Conservation (phyloP, 2,329 filamentous ascomycete genomes). For the Didymella pomorum region DNA sequence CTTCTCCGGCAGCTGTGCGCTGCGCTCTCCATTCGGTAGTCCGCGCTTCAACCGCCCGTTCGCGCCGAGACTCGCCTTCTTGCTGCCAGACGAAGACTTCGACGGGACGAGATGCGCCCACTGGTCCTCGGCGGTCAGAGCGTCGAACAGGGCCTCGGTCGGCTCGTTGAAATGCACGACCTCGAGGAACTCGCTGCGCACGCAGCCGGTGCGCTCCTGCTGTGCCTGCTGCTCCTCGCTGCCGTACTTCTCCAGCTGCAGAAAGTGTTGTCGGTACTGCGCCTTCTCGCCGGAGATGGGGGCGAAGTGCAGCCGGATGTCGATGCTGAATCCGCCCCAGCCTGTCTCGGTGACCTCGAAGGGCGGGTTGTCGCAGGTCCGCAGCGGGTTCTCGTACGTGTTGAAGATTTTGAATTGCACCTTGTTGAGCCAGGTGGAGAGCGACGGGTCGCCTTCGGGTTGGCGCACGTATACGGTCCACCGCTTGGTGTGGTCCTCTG, state of each 20-base stretch:
- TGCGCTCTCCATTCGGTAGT: constrained; percentile 47
- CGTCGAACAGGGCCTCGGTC: constrained; percentile 88
- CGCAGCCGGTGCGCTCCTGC: constrained; percentile 60
- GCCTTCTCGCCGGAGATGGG: constrained; percentile 90
- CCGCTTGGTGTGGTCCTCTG: constrained; percentile 92
- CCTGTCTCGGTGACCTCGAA: constrained; percentile 92
- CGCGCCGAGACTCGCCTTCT: constrained; percentile 45
- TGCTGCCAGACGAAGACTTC: constrained; percentile 53
- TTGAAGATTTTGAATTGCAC: constrained; percentile 99
- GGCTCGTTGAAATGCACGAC: constrained; percentile 98
- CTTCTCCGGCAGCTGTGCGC: constrained; percentile 47
- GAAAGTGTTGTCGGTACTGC: constrained; percentile 91
- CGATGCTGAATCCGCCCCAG: constrained; percentile 98
- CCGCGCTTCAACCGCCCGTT: constrained; percentile 47
- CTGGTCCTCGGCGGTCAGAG: constrained; percentile 77
- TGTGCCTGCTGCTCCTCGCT: constrained; percentile 71
- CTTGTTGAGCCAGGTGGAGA: constrained; percentile 94
- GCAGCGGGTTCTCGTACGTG: constrained; percentile 89
- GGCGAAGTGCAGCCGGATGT: constrained; percentile 92
- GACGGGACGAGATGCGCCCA: constrained; percentile 55
- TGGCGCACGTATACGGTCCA: constrained; percentile 96
- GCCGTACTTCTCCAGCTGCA: constrained; percentile 90
- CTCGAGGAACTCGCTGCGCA: constrained; percentile 85
- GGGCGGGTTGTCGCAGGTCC: constrained; percentile 75
- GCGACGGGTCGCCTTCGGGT: constrained; percentile 81